Evolutionary conservation across 2,329 filamentous ascomycete genomes (phyloP).

Genomic region (Phialophora verrucosa): DNA sequence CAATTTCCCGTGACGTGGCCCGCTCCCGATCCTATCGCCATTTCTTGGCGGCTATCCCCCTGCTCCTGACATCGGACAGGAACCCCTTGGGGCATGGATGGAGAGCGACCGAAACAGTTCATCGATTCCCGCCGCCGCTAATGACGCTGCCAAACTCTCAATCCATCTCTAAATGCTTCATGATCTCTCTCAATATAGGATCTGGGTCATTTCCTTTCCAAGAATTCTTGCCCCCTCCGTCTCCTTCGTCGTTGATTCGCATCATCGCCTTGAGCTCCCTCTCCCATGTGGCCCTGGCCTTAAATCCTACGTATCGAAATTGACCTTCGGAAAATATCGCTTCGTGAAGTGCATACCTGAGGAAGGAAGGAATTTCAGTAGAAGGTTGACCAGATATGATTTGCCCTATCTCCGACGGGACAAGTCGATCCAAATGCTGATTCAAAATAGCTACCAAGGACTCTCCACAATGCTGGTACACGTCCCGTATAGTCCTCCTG

Average conservation of each 20-base stretch:
- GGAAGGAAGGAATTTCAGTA: too few species aligned
- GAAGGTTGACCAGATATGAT: not conserved
- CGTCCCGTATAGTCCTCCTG: too few species aligned
- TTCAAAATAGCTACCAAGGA: not conserved
- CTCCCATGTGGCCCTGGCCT: not conserved
- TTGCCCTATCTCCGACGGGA: not conserved
- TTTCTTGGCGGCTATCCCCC: too few species aligned
- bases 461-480: not conserved
- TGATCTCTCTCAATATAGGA: not conserved
- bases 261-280: not conserved
- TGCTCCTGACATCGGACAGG: too few species aligned
- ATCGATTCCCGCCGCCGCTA: too few species aligned
- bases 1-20: too few species aligned
- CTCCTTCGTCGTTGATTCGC: not conserved
- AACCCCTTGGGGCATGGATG: too few species aligned
- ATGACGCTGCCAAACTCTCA: too few species aligned
- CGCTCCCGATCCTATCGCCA: too few species aligned
- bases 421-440: not conserved
- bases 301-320: not conserved
- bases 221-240: not conserved
- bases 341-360: too few species aligned
- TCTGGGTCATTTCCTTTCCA: not conserved
- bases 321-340: not conserved
- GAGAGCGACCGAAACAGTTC: too few species aligned
- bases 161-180: not conserved